Base-by-base conservation (phyloP, 441 rosid genomes). In the Gossypium lobatum region DNA sequence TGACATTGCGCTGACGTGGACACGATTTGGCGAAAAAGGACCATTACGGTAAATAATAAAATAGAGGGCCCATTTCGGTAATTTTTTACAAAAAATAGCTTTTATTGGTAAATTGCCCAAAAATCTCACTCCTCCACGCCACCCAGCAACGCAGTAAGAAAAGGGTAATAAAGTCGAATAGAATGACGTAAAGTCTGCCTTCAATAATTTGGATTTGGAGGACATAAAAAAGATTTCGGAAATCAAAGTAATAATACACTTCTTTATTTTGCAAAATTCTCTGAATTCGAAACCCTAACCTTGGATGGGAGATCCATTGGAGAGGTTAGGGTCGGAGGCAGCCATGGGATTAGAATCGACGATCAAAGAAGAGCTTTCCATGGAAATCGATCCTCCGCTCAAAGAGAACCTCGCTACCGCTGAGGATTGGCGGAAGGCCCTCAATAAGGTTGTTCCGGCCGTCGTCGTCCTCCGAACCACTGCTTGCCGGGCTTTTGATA, bases 391-490 rank as follows among this genome's bases (percentile, higher is more conserved):
- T 61, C 89, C 87, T 63, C 85, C 93, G 2, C 58, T 78, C 21
- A 73, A 64, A 10, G 91, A 87, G 71, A 81, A 81, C 76, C 84
- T 77, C 26, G 89, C 91, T 55, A 87, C 91, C 6, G 89, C 92
- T 20, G 98, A 90, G 54, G 97, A 88, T 81, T 95, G 99, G 99
- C 85, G 89, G 48, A 85, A 78, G 61, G 79, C 95, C 46, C 88
- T 95, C 67, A 79, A 75, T 71, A 90, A 81, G 70, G 96, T 95
- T 1, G 97, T 91, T 74, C 96, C 98, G 6, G 96, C 97, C 76
- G 96, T 93, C 54, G 95, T 95, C 54, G 97, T 91, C 52, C 89
- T 95, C 61, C 92, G 92, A 1, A 83, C 86, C 69, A 91, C 96
- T 10, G 88, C 93, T 1, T 85, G 91, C 73, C 92, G 95, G 4